These are phyloP conservation scores for Chalciporus piperatus DNA, from an alignment of 768 basidiomycete genomes.

Conservation along the genomic window DNA sequence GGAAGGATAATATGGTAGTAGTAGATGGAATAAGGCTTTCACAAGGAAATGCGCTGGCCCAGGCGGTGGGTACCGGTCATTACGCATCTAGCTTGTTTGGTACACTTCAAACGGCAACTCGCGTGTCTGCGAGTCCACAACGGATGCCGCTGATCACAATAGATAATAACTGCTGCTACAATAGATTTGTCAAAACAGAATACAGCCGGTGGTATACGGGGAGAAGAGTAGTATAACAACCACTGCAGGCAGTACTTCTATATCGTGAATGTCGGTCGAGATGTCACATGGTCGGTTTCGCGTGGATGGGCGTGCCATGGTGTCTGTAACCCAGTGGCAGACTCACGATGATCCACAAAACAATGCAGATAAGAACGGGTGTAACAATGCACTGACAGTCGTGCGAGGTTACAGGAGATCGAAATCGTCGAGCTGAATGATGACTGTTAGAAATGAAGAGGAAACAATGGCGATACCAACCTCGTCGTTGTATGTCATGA, in stretches of 20 bases:
- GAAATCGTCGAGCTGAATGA: constrained; percentile 83
- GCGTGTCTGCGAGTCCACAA: too few relatives aligned
- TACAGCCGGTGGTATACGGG: background rate
- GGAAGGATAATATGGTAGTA: constrained; percentile 6
- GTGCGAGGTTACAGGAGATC: constrained; percentile 61
- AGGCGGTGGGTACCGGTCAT: constrained; percentile 7
- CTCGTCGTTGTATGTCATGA: constrained; percentile 97
- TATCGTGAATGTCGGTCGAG: background rate
- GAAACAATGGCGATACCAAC: constrained; percentile 37
- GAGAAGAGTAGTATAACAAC: background rate
- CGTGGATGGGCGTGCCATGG: background rate
- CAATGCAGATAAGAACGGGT: background rate
- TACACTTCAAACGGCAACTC: constrained; percentile 15
- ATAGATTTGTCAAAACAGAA: constrained; percentile 1
- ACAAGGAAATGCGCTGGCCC: constrained; percentile 1
- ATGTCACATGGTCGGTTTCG: too few relatives aligned
- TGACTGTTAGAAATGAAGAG: constrained; percentile 13
- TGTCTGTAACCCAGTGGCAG: background rate
- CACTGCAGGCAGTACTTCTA: background rate
- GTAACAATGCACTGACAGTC: background rate
- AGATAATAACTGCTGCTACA: background rate
- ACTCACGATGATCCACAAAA: background rate
- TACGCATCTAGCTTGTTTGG: constrained; percentile 4
- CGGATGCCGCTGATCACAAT: too few relatives aligned
- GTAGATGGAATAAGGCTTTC: constrained; percentile 1